Evolutionary conservation across 805 yeast species (phyloP).

Genomic region (Torulaspora microellipsoides): DNA sequence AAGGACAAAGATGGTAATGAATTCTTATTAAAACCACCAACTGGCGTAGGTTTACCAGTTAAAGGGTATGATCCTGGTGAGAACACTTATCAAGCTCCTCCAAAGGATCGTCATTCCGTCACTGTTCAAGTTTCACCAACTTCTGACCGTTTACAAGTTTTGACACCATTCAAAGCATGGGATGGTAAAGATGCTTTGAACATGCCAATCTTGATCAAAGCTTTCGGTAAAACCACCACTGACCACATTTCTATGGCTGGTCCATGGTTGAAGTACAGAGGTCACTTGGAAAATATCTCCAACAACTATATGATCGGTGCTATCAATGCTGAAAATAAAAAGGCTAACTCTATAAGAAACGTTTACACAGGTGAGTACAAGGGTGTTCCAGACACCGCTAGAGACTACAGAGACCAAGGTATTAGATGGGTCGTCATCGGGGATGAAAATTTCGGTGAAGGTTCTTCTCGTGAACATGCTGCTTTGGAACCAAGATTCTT

Average conservation of each 20-base stretch:
- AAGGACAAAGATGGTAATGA: constrained; percentile 84
- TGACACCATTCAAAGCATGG: constrained; percentile 94
- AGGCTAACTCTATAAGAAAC: constrained; percentile 89
- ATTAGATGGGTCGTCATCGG: constrained; percentile 96
- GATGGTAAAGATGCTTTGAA: constrained; percentile 87
- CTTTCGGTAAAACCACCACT: constrained; percentile 96
- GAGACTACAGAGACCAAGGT: constrained; percentile 89
- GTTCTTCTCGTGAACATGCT: constrained; percentile 99
- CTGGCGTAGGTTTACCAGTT: constrained; percentile 85
- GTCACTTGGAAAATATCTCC: constrained; percentile 97
- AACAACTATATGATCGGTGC: constrained; percentile 99
- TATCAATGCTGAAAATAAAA: constrained; percentile 90
- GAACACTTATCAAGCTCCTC: constrained; percentile 97
- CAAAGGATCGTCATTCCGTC: constrained; percentile 73
- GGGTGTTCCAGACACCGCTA: constrained; percentile 97
- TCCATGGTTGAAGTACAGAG: constrained; percentile 99
- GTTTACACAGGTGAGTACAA: constrained; percentile 85
- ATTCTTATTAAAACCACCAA: constrained; percentile 83
- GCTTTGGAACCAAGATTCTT: constrained; percentile 99
- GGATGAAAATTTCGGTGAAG: constrained; percentile 99
- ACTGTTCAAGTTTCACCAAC: constrained; percentile 76
- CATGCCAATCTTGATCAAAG: constrained; percentile 93
- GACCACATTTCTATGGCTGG: constrained; percentile 99
- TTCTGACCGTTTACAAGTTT: constrained; percentile 92
- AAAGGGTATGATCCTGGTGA: constrained; percentile 90